Percentiles rank a stretch among this genome's conserved stretches.
Evolutionary conservation across 768 basidiomycete genomes (phyloP).

Genomic region (Thelephora ganbajun): DNA sequence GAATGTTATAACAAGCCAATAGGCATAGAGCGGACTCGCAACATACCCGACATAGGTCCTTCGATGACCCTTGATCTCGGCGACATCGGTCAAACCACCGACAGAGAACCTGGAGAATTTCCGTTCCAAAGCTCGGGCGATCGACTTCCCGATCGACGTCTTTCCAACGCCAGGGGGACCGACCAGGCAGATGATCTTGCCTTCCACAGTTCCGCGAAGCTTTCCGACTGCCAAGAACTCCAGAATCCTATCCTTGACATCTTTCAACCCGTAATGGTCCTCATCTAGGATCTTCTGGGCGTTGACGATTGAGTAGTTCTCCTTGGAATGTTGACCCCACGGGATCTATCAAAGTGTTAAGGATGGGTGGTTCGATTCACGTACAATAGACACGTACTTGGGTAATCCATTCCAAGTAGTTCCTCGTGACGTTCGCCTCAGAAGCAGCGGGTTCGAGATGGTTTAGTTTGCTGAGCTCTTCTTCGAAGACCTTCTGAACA

Average conservation of each 20-base stretch:
- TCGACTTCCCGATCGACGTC: slow-evolving; percentile 91
- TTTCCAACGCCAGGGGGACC: slow-evolving; percentile 98
- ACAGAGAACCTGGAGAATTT: slow-evolving; percentile 97
- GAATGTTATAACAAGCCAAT: neutral
- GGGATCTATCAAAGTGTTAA: slow-evolving; percentile 47
- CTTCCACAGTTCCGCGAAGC: slow-evolving; percentile 85
- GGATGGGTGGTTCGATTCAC: slow-evolving; percentile 2
- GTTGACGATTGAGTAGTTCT: slow-evolving; percentile 81
- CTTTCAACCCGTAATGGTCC: slow-evolving; percentile 87
- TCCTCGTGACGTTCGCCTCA: slow-evolving; percentile 88
- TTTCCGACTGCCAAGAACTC: slow-evolving; percentile 96
- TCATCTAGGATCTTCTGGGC: slow-evolving; percentile 80
- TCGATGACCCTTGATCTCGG: slow-evolving; percentile 97
- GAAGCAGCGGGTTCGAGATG: slow-evolving; percentile 83
- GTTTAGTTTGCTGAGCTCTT: slow-evolving; percentile 83
- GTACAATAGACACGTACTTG: slow-evolving; percentile 30
- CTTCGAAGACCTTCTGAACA: slow-evolving; percentile 90
- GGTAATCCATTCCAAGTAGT: slow-evolving; percentile 89
- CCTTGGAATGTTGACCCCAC: slow-evolving; percentile 89
- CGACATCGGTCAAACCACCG: slow-evolving; percentile 92
- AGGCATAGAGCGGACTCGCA: neutral
- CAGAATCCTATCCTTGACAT: slow-evolving; percentile 87
- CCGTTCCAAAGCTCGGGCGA: slow-evolving; percentile 78
- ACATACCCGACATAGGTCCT: slow-evolving; percentile 89
- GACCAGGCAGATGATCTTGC: slow-evolving; percentile 93